These are phyloP conservation scores for Tricholomella constricta DNA, from an alignment of 768 basidiomycete genomes.

Conservation along the genomic window DNA sequence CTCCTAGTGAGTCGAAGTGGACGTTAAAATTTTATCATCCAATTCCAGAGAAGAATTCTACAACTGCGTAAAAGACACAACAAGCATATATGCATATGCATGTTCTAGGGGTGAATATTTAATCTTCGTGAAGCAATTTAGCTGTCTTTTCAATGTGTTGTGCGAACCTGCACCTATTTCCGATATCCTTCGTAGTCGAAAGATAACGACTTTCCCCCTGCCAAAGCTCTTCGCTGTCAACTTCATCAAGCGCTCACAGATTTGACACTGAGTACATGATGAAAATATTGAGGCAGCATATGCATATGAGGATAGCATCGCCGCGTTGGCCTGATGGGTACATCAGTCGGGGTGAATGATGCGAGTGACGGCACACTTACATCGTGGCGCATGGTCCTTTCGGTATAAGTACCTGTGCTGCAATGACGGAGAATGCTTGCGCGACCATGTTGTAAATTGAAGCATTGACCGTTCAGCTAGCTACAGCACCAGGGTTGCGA, in stretches of 20 bases:
- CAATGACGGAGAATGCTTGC: slow-evolving; percentile 46
- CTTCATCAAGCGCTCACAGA: slow-evolving; percentile 35
- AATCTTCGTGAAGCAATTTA: too few relatives aligned
- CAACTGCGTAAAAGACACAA: too few relatives aligned
- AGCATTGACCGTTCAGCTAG: slow-evolving; percentile 59
- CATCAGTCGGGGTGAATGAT: background rate
- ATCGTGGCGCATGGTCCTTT: slow-evolving; percentile 55
- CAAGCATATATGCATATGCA: background rate
- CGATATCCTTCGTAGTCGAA: slow-evolving; percentile 55
- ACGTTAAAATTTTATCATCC: background rate
- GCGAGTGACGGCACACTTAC: slow-evolving; percentile 31
- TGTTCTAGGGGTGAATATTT: too few relatives aligned
- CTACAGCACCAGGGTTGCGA: slow-evolving; percentile 59
- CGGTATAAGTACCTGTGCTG: slow-evolving; percentile 62
- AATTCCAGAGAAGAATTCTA: background rate
- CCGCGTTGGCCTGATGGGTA: slow-evolving; percentile 50
- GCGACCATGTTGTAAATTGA: slow-evolving; percentile 63
- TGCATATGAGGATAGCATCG: slow-evolving; percentile 54
- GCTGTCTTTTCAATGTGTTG: slow-evolving; percentile 37
- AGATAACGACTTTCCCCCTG: slow-evolving; percentile 61
- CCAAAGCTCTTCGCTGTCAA: background rate
- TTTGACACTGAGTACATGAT: slow-evolving; percentile 57
- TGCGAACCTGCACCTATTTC: slow-evolving; percentile 61
- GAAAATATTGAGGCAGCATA: slow-evolving; percentile 51
- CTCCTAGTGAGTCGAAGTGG: too few relatives aligned